Base-by-base conservation (phyloP, 108 stramenopile species). In the Cyclotella atomus region DNA sequence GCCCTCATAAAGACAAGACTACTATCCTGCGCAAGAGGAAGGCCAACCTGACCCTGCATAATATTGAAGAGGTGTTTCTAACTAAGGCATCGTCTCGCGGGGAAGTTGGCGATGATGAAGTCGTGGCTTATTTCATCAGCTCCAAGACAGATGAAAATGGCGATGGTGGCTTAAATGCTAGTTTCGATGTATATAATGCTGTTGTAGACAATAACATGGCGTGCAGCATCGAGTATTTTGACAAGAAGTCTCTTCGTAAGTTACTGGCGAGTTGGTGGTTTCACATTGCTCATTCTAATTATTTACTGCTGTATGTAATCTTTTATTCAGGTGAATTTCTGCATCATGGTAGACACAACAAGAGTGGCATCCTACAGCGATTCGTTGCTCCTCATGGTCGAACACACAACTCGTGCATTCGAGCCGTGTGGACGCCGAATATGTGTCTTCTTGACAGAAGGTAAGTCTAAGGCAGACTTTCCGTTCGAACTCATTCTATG, bases 351-450 rank as follows among this genome's bases (percentile, higher is more conserved):
- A 81, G 83, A 50, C 86, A 89, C 41, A 88, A 84, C 67, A 82
- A 88, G 57, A 90, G 86, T 50, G 93, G 95, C 45, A 87, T 94
- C 28, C 77, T 96, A 29, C 93, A 96, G 56, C 72, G 82, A 25
- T 94, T 94, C 71, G 67, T 94, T 14, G 86, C 89, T 71, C 93
- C 92, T 45, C 89, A 92, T 50, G 87, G 90, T 14, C 59, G 73
- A 12, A 46, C 52, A 10, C 59, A 83, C 61, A 83, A 83, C 49
- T 68, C 77, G 16, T 66, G 73, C 34, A 78, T 94, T 50, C 83
- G 94, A 8, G 91, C 90, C 0, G 84, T 90, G 8, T 95, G 94
- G 92, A 88, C 88, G 45, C 94, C 92, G 14, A 94, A 92, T 50
- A 53, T 95, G 36, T 92, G 91, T 55, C 38, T 95, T n/a, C 62